Evolutionary conservation across 441 rosid genomes (phyloP), one percentile per base, ranked within the genome.

Genomic region (Adansonia madagascariensis): DNA sequence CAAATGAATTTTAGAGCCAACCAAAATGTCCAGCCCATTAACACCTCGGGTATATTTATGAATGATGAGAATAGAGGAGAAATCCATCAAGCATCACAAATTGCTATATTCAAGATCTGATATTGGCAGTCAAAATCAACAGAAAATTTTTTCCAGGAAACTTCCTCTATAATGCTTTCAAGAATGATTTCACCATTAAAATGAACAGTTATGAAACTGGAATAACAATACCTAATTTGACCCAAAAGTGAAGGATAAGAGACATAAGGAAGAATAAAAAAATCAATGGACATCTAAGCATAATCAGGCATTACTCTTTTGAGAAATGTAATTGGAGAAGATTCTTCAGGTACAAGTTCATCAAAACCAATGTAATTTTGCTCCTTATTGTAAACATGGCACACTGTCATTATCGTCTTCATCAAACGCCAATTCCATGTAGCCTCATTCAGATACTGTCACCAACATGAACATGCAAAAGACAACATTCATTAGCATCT

Each of bases 391-490:
- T 92, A 91, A 72, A 93, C 91, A 86, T 85, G 99, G 79, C 99
- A 95, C 7, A 87, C 46, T 0, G 97, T 93, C 97, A 92, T 78
- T 84, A 92, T 95, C 1, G 91, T 90, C 89, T 90, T 95, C 99
- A 92, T 89, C 74, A 93, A 80, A 10, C 95, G 92, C 99, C 98
- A 95, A 78, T 88, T 95, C 97, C 97, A 90, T 0, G 90, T 83
- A 41, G 97, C 98, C 84, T 91, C 91, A 24, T 91, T 93, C 82
- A 92, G 82, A 82, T 88, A 92, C 98, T 92, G 97, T 81, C 41
- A 15, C 76, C 57, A 77, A 31, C 52, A 12, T 79, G 57, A 79
- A 24, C 60, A 49, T 52, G 53, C 46, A 75, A 52, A 31, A 14
- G 64, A 75, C 24, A 44, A 20, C 59, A 18, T 57, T 63, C 15